These are phyloP conservation scores for Magnolia changhungtana DNA, from an alignment of 164 flowering plant species.

Conservation along the genomic window DNA sequence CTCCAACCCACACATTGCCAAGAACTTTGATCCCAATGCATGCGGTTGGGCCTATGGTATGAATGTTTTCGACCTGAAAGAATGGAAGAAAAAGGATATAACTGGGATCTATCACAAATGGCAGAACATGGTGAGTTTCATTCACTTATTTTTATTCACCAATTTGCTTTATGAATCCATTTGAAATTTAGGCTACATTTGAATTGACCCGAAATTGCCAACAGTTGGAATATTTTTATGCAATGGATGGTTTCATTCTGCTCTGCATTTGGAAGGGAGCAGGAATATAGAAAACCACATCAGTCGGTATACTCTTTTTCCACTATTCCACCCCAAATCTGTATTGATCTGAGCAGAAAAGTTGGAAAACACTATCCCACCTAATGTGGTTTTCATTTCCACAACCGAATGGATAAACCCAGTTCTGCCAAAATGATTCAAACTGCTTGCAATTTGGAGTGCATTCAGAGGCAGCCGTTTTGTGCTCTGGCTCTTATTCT, in stretches of 20 bases:
- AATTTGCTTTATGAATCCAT: not conserved
- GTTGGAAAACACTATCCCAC: too few species aligned
- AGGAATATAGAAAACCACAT: not conserved
- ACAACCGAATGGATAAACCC: not conserved
- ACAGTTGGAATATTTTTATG: not conserved
- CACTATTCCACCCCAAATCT: too few species aligned
- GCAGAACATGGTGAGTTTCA: conserved; percentile 83
- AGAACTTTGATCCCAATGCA: conserved; percentile 88
- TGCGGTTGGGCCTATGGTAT: conserved; percentile 99
- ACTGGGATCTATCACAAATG: conserved; percentile 99
- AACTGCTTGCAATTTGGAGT: not conserved
- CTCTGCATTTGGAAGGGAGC: not conserved
- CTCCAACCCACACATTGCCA: conserved; percentile 83
- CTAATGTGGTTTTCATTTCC: not conserved
- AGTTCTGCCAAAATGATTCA: not conserved
- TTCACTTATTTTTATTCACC: not conserved
- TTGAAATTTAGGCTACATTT: not conserved
- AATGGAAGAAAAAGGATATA: conserved; percentile 93
- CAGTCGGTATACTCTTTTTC: not conserved
- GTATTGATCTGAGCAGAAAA: too few species aligned
- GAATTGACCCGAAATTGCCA: not conserved
- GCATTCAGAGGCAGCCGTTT: not conserved
- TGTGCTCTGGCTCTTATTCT: not conserved
- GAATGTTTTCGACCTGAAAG: conserved; percentile 92
- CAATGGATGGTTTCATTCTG: not conserved